phyloP scores from a whole-genome alignment of 305 asterid species.

The Fraxinus velutina region DNA sequence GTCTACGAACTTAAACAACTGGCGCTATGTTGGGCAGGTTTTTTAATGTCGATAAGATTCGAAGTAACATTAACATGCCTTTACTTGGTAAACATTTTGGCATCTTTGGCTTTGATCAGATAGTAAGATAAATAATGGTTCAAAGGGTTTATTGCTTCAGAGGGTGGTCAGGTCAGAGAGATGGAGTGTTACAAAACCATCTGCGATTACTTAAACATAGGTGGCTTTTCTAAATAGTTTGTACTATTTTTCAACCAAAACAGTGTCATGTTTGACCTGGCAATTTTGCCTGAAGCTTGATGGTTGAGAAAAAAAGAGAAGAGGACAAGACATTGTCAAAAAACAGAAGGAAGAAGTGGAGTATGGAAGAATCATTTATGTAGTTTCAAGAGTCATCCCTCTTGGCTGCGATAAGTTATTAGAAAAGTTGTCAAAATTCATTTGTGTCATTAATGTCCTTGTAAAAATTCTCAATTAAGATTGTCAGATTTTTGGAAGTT shows the following conservation, averaged over 20 bases:
- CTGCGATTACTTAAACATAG: not conserved
- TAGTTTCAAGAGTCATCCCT: not conserved
- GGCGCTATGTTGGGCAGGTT: not conserved
- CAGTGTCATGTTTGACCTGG: not conserved
- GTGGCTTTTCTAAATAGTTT: not conserved
- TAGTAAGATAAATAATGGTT: not conserved
- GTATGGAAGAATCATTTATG: not conserved
- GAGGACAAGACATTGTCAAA: not conserved
- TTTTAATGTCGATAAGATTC: not conserved
- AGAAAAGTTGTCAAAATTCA: not conserved
- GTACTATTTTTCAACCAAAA: not conserved
- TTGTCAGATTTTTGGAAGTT: not conserved
- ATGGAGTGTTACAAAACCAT: not conserved
- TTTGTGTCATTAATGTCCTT: not conserved
- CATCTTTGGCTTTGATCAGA: constrained; percentile 1
- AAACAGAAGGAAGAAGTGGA: not conserved
- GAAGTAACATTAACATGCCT: not conserved
- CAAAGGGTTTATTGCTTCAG: not conserved
- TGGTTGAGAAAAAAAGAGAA: not conserved
- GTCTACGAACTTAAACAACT: not conserved
- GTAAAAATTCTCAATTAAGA: not conserved
- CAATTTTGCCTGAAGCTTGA: not conserved
- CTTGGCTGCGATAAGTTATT: not conserved
- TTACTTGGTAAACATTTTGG: not conserved
- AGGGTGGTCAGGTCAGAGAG: not conserved